phyloP scores from a whole-genome alignment of 2,329 filamentous ascomycete genomes.

The Colletotrichum ledebouriae region DNA sequence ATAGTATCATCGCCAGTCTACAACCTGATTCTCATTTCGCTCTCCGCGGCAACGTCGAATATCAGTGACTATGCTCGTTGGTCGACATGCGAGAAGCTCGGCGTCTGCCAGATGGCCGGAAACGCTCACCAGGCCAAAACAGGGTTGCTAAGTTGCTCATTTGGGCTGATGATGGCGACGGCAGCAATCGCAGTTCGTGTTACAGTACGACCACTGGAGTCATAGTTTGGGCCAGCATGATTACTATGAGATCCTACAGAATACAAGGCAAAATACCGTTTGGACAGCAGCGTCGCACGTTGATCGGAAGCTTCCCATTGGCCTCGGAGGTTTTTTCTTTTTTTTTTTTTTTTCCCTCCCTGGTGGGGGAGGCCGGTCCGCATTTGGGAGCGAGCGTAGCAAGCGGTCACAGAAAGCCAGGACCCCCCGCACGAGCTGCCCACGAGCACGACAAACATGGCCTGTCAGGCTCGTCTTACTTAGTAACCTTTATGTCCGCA shows the following conservation, averaged over 20 bases:
- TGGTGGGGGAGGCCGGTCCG: too few relatives aligned
- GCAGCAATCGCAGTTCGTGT: too few relatives aligned
- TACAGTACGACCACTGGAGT: background rate
- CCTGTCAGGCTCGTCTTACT: too few relatives aligned
- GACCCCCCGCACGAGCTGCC: conserved; percentile 15
- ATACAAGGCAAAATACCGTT: background rate
- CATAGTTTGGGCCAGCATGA: background rate
- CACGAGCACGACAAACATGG: background rate
- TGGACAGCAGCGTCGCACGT: background rate
- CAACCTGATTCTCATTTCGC: background rate
- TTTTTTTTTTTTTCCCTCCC: too few relatives aligned
- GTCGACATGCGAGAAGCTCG: too few relatives aligned
- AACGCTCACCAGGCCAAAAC: too few relatives aligned
- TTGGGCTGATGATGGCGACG: background rate
- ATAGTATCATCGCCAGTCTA: background rate
- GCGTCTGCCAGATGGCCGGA: too few relatives aligned
- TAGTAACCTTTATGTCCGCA: too few relatives aligned
- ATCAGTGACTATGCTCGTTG: too few relatives aligned
- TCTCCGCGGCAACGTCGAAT: too few relatives aligned
- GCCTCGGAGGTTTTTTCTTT: background rate
- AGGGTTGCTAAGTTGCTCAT: too few relatives aligned
- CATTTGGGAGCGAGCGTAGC: too few relatives aligned
- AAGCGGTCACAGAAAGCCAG: background rate
- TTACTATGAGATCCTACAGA: background rate
- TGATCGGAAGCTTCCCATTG: conserved; percentile 12